Conservation (phyloP, 805 yeast species). For the Priceomyces medius region DNA sequence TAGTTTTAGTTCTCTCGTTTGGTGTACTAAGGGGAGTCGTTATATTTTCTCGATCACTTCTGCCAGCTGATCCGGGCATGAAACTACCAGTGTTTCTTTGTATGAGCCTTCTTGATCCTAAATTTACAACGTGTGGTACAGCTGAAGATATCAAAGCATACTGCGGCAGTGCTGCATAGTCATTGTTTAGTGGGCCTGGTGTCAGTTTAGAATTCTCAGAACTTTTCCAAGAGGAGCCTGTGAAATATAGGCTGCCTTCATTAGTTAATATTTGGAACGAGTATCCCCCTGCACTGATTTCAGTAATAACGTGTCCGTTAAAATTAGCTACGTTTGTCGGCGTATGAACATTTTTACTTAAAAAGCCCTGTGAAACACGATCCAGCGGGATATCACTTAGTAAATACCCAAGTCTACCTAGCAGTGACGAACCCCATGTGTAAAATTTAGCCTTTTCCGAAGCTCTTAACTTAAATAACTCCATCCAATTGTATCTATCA, state of each 20-base stretch:
- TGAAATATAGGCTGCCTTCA: slow-evolving; percentile 53
- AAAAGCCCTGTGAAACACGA: slow-evolving; percentile 16
- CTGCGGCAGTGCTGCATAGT: slow-evolving; percentile 18
- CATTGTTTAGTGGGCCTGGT: slow-evolving; percentile 29
- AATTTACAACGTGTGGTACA: slow-evolving; percentile 10
- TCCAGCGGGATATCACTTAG: slow-evolving; percentile 24
- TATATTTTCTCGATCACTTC: slow-evolving; percentile 10
- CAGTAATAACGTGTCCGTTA: slow-evolving; percentile 35
- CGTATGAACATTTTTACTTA: slow-evolving; percentile 28
- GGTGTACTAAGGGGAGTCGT: slow-evolving; percentile 3
- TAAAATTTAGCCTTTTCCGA: slow-evolving; percentile 34
- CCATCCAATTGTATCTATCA: slow-evolving; percentile 49
- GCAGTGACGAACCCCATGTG: slow-evolving; percentile 50
- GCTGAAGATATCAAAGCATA: slow-evolving; percentile 1
- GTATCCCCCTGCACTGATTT: slow-evolving; percentile 64
- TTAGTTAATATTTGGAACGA: slow-evolving; percentile 58
- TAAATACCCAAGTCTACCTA: slow-evolving; percentile 49
- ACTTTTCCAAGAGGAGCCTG: slow-evolving; percentile 41
- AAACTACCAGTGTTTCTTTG: slow-evolving; percentile 4
- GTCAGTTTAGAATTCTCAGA: slow-evolving; percentile 12
- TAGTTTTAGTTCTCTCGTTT: slow-evolving; percentile 4
- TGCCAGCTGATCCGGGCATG: slow-evolving; percentile 6
- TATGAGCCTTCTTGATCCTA: slow-evolving; percentile 13
- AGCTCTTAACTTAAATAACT: slow-evolving; percentile 41
- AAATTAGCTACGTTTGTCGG: slow-evolving; percentile 41